Base-by-base conservation (phyloP, 2,329 filamentous ascomycete species). In the Diplodia mutila region DNA sequence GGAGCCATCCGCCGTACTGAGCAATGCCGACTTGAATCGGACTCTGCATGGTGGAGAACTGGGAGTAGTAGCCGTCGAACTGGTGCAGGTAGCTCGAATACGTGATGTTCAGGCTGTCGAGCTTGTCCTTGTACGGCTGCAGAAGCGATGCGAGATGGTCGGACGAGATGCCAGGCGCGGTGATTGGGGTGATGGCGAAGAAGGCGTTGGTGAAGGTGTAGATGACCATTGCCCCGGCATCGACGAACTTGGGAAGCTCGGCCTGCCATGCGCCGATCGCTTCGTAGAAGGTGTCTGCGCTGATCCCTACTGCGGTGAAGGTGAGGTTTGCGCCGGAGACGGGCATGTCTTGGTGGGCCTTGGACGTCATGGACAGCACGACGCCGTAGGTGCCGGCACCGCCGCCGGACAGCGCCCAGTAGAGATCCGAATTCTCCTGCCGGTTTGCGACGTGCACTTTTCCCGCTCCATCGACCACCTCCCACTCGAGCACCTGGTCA, bases 351-450 rank as follows among this genome's bases (percentile, higher is more conserved):
- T 67, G 63, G 66, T 76, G 72, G 16, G 73, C 74, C 61, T 72
- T 73, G 2, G 75, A 69, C 3, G 77, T 79, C 55, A 76, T 55
- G 1, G 75, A 74, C 14, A 74, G 49, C 8, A 78, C 74, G 18
- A 78, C 71, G 16, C 72, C 77, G 54, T 72, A 79, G 0, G 73
- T 77, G 25, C 73, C 74, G 2, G 74, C 75, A 0, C 77, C 76
- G 34, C 76, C 77, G 4, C 74, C 74, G 12, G 68, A 70, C 1
- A 80, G 69, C 12, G 77, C 78, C 77, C 77, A 80, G 69, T 75
- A 79, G 0, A 78, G 72, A 52, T 79, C 77, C 2, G 69, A 29
- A 65, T 78, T 75, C 23, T 74, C 32, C 6, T 70, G 8, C 69
- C 72, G 18, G 71, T 61, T 7, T 73, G 72, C 7, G 75, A 74